Evolutionary conservation across 2,329 filamentous ascomycete species (phyloP).

Genomic region (Calonectria hongkongensis): DNA sequence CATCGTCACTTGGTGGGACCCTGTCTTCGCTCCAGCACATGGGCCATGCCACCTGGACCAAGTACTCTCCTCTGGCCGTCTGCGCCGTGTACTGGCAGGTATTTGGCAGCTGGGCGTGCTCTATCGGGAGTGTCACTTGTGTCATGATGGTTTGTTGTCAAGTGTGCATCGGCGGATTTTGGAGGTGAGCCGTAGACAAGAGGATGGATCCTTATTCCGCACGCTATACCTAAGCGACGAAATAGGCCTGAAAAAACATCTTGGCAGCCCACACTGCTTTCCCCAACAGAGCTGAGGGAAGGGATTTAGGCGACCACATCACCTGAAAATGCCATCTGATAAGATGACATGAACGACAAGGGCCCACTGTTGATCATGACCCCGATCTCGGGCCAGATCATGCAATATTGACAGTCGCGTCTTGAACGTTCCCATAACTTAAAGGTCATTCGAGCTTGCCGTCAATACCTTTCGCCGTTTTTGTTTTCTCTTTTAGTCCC

Average conservation of each 20-base stretch:
- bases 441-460: background rate
- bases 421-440: background rate
- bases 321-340: slow-evolving; percentile 30
- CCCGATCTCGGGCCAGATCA: slow-evolving; percentile 18
- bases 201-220: slow-evolving; percentile 7
- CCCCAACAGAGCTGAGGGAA: background rate
- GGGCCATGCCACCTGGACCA: slow-evolving; percentile 56
- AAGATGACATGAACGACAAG: slow-evolving; percentile 33
- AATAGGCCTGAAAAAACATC: background rate
- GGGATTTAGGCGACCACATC: background rate
- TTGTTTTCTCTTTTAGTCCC: too few relatives aligned
- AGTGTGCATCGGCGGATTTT: background rate
- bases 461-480: background rate
- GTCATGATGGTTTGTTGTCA: slow-evolving; percentile 33
- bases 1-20: slow-evolving; percentile 40
- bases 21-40: slow-evolving; percentile 52
- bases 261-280: background rate
- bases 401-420: slow-evolving; percentile 1
- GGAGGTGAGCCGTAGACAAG: background rate
- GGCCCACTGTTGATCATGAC: slow-evolving; percentile 23
- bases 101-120: slow-evolving; percentile 52
- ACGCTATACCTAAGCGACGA: slow-evolving; percentile 17
- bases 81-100: slow-evolving; percentile 53
- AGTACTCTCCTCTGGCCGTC: slow-evolving; percentile 55
- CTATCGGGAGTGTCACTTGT: slow-evolving; percentile 39